Conservation (phyloP, 2,329 filamentous ascomycete genomes). For the Xylaria sp. region DNA sequence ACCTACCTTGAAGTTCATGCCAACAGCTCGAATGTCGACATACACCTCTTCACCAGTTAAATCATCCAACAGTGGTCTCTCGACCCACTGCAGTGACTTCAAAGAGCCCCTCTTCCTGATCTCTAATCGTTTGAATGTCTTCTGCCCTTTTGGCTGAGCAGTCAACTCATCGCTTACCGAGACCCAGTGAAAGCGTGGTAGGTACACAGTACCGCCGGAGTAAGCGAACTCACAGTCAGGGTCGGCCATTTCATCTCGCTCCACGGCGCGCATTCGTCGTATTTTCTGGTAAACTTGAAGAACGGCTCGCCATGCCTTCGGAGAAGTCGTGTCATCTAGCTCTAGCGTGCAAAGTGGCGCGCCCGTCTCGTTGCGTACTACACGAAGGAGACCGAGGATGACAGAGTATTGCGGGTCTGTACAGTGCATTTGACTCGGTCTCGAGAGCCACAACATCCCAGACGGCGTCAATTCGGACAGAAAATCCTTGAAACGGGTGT, state of each 20-base stretch:
- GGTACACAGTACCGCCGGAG: not conserved
- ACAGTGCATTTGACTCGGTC: slow-evolving; percentile 18
- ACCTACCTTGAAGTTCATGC: slow-evolving; percentile 29
- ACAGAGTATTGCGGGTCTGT: slow-evolving; percentile 19
- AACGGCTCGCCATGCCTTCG: slow-evolving; percentile 4
- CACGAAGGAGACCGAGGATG: slow-evolving; percentile 21
- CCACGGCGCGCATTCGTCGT: not conserved
- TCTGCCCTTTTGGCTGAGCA: not conserved
- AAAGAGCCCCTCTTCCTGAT: slow-evolving; percentile 16
- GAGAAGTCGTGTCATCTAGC: slow-evolving; percentile 12
- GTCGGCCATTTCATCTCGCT: slow-evolving; percentile 11
- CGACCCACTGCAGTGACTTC: slow-evolving; percentile 17
- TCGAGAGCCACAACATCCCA: slow-evolving; percentile 23
- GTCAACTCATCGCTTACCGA: slow-evolving; percentile 5
- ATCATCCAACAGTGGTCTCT: not conserved
- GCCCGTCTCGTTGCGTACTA: slow-evolving; percentile 19
- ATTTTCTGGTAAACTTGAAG: slow-evolving; percentile 15
- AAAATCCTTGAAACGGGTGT: slow-evolving; percentile 5
- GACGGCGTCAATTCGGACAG: not conserved
- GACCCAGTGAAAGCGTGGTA: slow-evolving; percentile 23
- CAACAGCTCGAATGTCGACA: slow-evolving; percentile 14
- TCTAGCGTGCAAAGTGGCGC: slow-evolving; percentile 15
- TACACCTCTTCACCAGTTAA: slow-evolving; percentile 13
- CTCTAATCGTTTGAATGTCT: slow-evolving; percentile 5
- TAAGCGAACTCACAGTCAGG: slow-evolving; percentile 22